phyloP scores from a whole-genome alignment of 306 rosid genomes.

The Cucurbita maxima region DNA sequence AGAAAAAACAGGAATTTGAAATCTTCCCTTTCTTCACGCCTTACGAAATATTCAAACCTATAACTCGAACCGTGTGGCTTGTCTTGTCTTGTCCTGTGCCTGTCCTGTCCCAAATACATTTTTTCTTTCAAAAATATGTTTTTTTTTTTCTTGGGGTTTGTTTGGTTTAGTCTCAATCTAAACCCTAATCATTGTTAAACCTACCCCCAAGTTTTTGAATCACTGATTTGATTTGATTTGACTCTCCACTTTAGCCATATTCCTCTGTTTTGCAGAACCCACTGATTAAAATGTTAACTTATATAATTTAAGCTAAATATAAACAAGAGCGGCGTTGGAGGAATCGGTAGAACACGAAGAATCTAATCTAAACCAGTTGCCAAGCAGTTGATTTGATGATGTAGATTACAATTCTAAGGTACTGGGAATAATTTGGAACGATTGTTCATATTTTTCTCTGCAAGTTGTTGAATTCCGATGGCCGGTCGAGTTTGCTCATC shows the following conservation, averaged over 20 bases:
- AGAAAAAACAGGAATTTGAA: no score
- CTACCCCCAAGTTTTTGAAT: background rate
- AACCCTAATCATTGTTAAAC: background rate
- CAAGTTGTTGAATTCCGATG: constrained; percentile 22
- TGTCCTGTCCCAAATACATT: no score
- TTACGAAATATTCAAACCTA: no score
- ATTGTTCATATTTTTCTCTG: constrained; percentile 18
- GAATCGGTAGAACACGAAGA: background rate
- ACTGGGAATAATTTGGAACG: background rate
- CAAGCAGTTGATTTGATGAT: background rate
- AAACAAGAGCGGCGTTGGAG: background rate
- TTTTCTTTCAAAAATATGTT: no score
- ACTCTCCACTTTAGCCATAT: background rate
- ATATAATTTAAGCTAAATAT: no score
- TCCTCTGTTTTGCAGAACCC: background rate
- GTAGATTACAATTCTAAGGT: background rate
- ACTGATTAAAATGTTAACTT: background rate
- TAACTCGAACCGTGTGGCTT: no score
- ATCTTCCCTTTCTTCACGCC: no score
- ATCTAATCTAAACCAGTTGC: background rate
- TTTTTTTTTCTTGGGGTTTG: no score
- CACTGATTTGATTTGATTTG: background rate
- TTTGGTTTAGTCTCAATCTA: background rate
- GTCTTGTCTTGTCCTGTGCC: no score
- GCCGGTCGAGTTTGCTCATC: constrained; percentile 52